Percentiles rank a stretch among this genome's conserved stretches.
Evolutionary conservation across 371 early-diverging fungal genomes (phyloP).

Genomic region (Synchytrium microbalum): DNA sequence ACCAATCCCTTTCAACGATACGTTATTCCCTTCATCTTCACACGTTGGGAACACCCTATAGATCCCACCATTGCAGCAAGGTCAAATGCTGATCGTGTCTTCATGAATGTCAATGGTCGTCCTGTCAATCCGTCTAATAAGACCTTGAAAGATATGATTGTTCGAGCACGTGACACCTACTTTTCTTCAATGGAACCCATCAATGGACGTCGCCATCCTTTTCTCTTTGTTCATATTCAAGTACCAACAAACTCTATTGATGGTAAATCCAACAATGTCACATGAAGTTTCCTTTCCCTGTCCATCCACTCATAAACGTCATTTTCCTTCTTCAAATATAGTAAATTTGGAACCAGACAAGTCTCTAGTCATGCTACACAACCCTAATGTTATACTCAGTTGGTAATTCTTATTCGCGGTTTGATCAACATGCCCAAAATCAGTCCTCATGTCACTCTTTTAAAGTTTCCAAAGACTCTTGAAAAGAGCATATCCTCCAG

Average conservation of each 20-base stretch:
- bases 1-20: neutral
- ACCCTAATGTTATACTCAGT: neutral
- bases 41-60: neutral
- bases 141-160: neutral
- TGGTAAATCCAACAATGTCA: neutral
- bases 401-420: conserved; percentile 3
- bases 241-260: conserved; percentile 6
- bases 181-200: neutral
- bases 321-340: neutral
- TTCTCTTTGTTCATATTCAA: conserved; percentile 6
- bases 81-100: neutral
- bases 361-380: conserved; percentile 3
- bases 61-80: neutral
- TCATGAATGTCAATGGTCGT: neutral
- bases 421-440: too few species aligned
- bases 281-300: neutral
- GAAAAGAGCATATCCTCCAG: neutral
- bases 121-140: neutral
- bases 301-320: neutral
- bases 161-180: neutral
- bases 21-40: too few species aligned
- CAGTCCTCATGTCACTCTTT: neutral
- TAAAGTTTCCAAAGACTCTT: neutral
- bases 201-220: conserved; percentile 4
- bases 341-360: conserved; percentile 15